Percentiles rank a stretch among this genome's conserved stretches.
Conservation (phyloP, 139 green algal species). For the Tetratostichococcus sp. region DNA sequence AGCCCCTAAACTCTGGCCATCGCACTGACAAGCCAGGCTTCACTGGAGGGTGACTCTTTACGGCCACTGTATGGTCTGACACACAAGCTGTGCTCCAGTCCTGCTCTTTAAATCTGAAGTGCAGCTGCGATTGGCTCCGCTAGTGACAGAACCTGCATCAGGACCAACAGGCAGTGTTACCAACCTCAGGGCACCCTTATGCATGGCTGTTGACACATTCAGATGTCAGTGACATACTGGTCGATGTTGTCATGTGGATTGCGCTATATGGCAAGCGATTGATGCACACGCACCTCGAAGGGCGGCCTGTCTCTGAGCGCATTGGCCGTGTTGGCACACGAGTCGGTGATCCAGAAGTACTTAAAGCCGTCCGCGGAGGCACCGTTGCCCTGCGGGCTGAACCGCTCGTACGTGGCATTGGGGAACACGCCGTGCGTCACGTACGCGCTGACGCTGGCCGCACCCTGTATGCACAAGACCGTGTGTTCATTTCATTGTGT, state of each 20-base stretch:
- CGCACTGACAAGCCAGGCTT: too few species aligned
- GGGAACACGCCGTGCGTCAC: conserved; percentile 98
- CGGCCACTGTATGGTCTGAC: too few species aligned
- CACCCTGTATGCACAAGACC: conserved; percentile 40
- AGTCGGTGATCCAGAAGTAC: conserved; percentile 97
- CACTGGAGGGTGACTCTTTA: too few species aligned
- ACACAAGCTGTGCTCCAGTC: too few species aligned
- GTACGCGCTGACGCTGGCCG: conserved; percentile 80
- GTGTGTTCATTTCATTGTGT: too few species aligned
- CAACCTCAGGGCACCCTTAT: too few species aligned
- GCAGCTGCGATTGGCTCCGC: conserved; percentile 82
- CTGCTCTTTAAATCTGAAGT: conserved; percentile 86
- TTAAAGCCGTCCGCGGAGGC: conserved; percentile 58
- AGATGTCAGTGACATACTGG: too few species aligned
- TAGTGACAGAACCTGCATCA: conserved; percentile 56
- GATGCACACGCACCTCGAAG: conserved; percentile 78
- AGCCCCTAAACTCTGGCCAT: too few species aligned
- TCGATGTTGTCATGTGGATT: too few species aligned
- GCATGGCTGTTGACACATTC: too few species aligned
- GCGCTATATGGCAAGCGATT: too few species aligned
- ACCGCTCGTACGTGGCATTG: conserved; percentile 79
- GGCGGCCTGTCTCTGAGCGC: conserved; percentile 62
- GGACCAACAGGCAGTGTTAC: too few species aligned
- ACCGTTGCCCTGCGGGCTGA: conserved; percentile 28
- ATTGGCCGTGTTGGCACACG: conserved; percentile 76